phyloP scores from a whole-genome alignment of 2,329 filamentous ascomycete species.

The Fusarium oligoseptatum region DNA sequence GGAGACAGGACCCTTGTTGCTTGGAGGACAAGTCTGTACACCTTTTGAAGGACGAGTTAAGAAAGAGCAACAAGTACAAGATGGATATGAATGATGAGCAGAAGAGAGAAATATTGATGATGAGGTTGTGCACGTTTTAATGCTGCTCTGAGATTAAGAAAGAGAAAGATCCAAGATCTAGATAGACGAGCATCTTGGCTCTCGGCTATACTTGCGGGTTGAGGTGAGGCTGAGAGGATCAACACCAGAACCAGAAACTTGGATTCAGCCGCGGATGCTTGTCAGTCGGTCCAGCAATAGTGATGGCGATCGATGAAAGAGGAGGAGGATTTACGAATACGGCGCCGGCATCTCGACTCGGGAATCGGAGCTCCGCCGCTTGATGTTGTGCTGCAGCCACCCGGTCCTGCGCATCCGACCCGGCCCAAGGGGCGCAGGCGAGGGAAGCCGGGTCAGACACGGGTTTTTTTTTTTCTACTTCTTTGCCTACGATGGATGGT shows the following conservation, averaged over 20 bases:
- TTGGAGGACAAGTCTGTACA: constrained; percentile 36
- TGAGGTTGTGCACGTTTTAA: not conserved
- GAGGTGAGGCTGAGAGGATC: not conserved
- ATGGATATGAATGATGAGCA: not conserved
- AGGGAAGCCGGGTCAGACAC: constrained; percentile 11
- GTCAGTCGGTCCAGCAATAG: not conserved
- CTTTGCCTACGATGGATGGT: no score
- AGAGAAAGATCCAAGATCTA: not conserved
- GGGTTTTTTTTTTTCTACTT: not conserved
- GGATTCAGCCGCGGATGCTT: not conserved
- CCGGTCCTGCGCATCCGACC: constrained; percentile 18
- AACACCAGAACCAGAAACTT: not conserved
- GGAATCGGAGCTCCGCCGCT: constrained; percentile 22
- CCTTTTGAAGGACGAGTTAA: constrained; percentile 14
- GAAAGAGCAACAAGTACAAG: not conserved
- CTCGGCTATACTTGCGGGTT: not conserved
- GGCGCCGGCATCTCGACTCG: constrained; percentile 34
- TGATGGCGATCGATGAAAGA: not conserved
- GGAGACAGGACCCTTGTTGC: constrained; percentile 38
- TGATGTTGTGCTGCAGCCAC: constrained; percentile 19
- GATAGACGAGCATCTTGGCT: not conserved
- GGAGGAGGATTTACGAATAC: constrained; percentile 34
- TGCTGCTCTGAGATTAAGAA: not conserved
- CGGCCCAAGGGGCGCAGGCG: constrained; percentile 13
- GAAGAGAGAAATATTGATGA: not conserved